phyloP scores from a whole-genome alignment of 257 asterid species.

The Solanum piurae region DNA sequence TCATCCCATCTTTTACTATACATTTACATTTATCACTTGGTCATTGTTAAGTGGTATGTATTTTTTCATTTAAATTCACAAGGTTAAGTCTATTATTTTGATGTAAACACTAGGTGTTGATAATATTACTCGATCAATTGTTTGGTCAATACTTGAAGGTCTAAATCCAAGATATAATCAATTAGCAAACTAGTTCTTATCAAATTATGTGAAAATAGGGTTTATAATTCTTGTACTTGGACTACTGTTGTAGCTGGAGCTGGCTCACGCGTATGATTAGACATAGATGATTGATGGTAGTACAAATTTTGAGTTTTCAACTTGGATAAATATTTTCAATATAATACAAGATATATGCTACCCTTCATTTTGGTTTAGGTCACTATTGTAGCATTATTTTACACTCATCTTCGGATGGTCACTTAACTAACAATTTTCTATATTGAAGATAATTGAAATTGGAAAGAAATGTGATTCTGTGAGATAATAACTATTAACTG shows the following conservation, averaged over 20 bases:
- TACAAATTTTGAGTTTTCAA: background rate
- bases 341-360: background rate
- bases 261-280: background rate
- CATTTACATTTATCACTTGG: background rate
- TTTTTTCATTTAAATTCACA: background rate
- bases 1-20: too few species aligned
- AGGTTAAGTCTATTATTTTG: background rate
- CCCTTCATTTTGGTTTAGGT: background rate
- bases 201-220: background rate
- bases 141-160: background rate
- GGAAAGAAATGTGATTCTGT: accelerated
- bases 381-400: background rate
- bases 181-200: background rate
- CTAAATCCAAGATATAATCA: background rate
- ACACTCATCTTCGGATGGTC: background rate
- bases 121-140: background rate
- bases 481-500: too few species aligned
- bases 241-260: background rate
- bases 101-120: background rate
- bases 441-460: background rate
- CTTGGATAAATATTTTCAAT: background rate
- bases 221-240: background rate
- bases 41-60: background rate
- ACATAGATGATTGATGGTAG: background rate
- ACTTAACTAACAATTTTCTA: background rate